Evolutionary conservation across 2,329 filamentous ascomycete species (phyloP).

Genomic region (Fusarium keratoplasticum): DNA sequence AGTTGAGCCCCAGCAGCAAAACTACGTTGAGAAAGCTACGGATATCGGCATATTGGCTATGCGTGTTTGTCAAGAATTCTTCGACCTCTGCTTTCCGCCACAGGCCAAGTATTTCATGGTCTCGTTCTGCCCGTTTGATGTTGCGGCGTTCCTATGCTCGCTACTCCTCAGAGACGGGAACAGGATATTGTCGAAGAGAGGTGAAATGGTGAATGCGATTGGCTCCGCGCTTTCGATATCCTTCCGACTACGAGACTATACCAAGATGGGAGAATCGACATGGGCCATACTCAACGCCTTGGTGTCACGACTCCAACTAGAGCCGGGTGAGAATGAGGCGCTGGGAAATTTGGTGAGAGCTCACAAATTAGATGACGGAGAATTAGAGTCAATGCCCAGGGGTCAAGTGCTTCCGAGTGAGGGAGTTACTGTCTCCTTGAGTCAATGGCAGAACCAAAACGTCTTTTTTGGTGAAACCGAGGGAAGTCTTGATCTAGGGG

Average conservation of each 20-base stretch:
- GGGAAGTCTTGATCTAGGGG: neutral
- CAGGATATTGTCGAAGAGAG: neutral
- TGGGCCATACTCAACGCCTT: neutral
- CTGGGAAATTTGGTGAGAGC: neutral
- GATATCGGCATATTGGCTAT: neutral
- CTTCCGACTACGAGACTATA: neutral
- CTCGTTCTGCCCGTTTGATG: neutral
- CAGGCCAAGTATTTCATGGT: slow-evolving; percentile 1
- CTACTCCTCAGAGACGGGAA: neutral
- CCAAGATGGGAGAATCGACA: neutral
- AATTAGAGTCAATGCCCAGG: neutral
- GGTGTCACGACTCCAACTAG: neutral
- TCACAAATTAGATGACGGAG: too few relatives aligned
- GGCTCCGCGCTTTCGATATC: neutral
- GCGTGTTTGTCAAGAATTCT: neutral
- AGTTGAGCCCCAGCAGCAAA: neutral
- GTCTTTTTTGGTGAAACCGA: neutral
- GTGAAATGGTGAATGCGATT: neutral
- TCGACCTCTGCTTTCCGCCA: neutral
- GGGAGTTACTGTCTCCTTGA: neutral
- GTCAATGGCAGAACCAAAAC: neutral
- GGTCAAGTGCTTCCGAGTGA: neutral
- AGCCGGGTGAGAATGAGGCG: neutral
- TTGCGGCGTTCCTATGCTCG: neutral
- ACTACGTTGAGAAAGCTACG: neutral